Percentiles rank a stretch among this genome's conserved stretches.
These are phyloP conservation scores for Diaporthe vaccinii DNA, from an alignment of 2,329 filamentous ascomycete species.

Conservation along the genomic window DNA sequence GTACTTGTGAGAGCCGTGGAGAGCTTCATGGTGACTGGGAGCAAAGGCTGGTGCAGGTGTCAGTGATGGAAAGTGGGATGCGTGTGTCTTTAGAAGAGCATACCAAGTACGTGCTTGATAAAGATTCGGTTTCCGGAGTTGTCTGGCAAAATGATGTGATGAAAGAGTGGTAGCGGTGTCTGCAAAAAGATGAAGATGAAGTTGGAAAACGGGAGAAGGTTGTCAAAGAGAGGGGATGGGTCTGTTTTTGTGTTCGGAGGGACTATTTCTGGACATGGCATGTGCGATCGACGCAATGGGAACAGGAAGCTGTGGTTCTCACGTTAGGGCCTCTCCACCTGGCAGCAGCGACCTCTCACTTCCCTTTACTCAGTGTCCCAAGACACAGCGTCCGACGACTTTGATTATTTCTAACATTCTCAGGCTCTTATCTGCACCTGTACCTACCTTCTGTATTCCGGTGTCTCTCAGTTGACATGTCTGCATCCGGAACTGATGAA, in stretches of 20 bases:
- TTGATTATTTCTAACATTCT: too few species aligned
- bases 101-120: not conserved
- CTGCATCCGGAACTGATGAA: not conserved
- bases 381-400: too few species aligned
- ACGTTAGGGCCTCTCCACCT: not conserved
- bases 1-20: not conserved
- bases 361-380: not conserved
- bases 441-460: not conserved
- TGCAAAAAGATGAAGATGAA: not conserved
- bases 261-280: not conserved
- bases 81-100: not conserved
- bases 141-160: not conserved
- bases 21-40: not conserved
- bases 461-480: not conserved
- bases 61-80: not conserved
- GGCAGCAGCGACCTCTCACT: not conserved
- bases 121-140: too few species aligned
- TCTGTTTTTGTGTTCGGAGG: not conserved
- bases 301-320: not conserved
- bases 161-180: not conserved
- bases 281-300: not conserved
- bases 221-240: not conserved
- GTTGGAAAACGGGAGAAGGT: not conserved
- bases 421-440: too few species aligned
- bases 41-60: not conserved